phyloP scores from a whole-genome alignment of 2,329 filamentous ascomycete genomes.

The Lojkania enalia region DNA sequence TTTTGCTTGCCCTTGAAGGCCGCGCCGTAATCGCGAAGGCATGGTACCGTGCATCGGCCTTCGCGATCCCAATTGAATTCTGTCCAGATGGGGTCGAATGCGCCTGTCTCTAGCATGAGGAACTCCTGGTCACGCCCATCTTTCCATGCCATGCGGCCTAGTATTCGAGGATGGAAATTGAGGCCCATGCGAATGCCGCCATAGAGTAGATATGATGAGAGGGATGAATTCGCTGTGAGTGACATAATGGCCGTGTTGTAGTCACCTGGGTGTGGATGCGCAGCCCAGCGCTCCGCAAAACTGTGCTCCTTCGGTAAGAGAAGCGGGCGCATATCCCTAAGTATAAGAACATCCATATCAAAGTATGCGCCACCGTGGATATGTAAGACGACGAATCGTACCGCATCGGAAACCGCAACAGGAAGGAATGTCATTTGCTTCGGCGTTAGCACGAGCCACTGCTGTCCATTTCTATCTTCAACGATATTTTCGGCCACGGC shows the following conservation, averaged over 20 bases:
- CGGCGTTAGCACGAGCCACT: slow-evolving; percentile 57
- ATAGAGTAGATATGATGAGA: slow-evolving; percentile 59
- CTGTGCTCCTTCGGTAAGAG: slow-evolving; percentile 55
- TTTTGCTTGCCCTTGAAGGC: slow-evolving; percentile 55
- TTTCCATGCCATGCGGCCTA: slow-evolving; percentile 61
- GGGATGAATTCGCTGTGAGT: slow-evolving; percentile 58
- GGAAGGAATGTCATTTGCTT: slow-evolving; percentile 63
- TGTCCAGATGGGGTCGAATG: slow-evolving; percentile 62
- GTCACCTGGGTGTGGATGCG: slow-evolving; percentile 56
- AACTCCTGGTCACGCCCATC: slow-evolving; percentile 58
- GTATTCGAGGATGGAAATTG: slow-evolving; percentile 60
- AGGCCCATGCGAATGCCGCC: slow-evolving; percentile 61
- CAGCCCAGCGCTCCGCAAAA: slow-evolving; percentile 61
- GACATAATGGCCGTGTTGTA: slow-evolving; percentile 63
- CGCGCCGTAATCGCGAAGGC: slow-evolving; percentile 57
- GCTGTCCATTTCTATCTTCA: slow-evolving; percentile 53
- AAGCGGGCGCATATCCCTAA: slow-evolving; percentile 59
- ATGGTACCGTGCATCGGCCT: slow-evolving; percentile 58
- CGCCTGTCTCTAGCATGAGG: slow-evolving; percentile 60
- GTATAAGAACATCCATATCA: slow-evolving; percentile 60
- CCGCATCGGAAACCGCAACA: slow-evolving; percentile 60
- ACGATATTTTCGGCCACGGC: slow-evolving; percentile 57
- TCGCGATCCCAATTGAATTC: slow-evolving; percentile 59
- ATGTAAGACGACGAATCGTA: slow-evolving; percentile 59
- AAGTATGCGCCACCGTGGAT: slow-evolving; percentile 59